Conservation (phyloP, 441 rosid species). For the Iberis amara region DNA sequence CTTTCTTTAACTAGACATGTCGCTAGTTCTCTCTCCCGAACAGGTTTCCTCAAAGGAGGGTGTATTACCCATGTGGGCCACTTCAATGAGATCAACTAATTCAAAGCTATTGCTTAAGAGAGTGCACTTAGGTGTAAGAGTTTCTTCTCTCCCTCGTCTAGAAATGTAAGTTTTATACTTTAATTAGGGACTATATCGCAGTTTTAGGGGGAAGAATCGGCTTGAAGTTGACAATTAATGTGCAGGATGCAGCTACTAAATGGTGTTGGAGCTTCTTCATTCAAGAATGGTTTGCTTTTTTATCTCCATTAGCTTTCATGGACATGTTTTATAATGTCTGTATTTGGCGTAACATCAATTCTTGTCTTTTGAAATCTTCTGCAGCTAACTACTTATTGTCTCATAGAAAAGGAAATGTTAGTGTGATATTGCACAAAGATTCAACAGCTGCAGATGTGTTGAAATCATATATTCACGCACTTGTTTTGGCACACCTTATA, state of each 20-base stretch:
- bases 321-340: background rate
- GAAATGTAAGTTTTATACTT: slow-evolving; percentile 51
- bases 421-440: slow-evolving; percentile 57
- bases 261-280: slow-evolving; percentile 43
- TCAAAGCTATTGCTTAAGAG: slow-evolving; percentile 37
- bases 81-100: slow-evolving; percentile 36
- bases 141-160: slow-evolving; percentile 56
- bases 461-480: slow-evolving; percentile 74
- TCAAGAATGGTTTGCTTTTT: slow-evolving; percentile 46
- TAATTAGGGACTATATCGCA: background rate
- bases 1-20: slow-evolving; percentile 26
- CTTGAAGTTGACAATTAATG: slow-evolving; percentile 9
- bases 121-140: slow-evolving; percentile 57
- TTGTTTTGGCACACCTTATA: slow-evolving; percentile 44
- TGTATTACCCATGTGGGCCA: slow-evolving; percentile 58
- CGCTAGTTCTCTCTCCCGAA: slow-evolving; percentile 69
- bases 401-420: slow-evolving; percentile 45
- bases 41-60: slow-evolving; percentile 70
- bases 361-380: background rate
- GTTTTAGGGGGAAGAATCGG: background rate
- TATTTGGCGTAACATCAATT: slow-evolving; percentile 1
- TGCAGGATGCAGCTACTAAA: slow-evolving; percentile 58
- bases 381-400: slow-evolving; percentile 62
- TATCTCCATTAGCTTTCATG: background rate
- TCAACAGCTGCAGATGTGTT: slow-evolving; percentile 54